Base-by-base conservation (phyloP, 2,329 filamentous ascomycete genomes). In the Beauveria bassiana region DNA sequence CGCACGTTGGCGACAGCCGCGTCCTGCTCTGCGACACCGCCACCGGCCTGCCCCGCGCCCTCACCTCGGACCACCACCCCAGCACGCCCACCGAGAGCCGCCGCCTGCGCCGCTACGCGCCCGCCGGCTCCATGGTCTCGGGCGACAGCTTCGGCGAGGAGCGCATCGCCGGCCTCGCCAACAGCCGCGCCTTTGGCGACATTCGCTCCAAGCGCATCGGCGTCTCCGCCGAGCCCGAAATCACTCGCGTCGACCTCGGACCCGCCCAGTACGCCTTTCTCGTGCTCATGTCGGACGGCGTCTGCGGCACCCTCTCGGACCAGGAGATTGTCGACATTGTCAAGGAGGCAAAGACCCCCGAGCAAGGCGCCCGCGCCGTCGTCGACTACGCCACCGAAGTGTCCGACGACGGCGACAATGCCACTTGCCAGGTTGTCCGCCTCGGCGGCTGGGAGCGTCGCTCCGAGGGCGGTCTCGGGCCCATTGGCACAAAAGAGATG, bases 251-350 rank as follows among this genome's bases (percentile, higher is more conserved):
- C 14, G 90, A 97, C 65, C 80, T 98, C 64, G 82, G 82, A 0
- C 88, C 93, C 0, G 92, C 91, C 0, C 88, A 97, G 73, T 97
- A 91, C 74, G 87, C 87, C 3, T 99, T 99, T 75, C 72, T 98
- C 57, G 91, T 96, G 1, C 82, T 99, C 52, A 85, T 96, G 72
- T 90, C 86, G 2, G 95, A 99, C 73, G 95, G 95, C 28, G 86
- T 99, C 10, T 93, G 88, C 22, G 93, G 91, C 7, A 90, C 89
- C 18, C 78, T 98, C 24, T 86, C 83, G 61, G 95, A 99, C 70
- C 93, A 98, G 76, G 95, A 99, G 76, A 91, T 98, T 64, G 93
- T 97, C 34, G 95, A 99, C 71, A 86, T 98, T 38, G 82, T 98
- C 69, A 98, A 98, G 74, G 95, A 99, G 75, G 90, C 92, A 5